Evolutionary conservation across 2,329 filamentous ascomycete genomes (phyloP).

Genomic region (Dryadomyces quercus-mongolicae): DNA sequence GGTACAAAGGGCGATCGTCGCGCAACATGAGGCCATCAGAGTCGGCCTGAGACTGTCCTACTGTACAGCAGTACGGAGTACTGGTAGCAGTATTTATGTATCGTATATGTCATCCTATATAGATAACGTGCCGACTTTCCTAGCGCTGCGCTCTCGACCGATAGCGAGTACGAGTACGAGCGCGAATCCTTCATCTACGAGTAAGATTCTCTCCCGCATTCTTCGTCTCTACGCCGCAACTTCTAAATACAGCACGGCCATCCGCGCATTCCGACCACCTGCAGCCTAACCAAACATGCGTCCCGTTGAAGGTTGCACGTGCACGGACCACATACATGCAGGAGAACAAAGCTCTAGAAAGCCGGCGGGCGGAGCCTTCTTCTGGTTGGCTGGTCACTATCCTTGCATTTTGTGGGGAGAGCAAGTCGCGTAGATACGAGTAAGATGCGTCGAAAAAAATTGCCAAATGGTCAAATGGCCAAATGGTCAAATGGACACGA

Average conservation of each 20-base stretch:
- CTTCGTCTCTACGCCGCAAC: not conserved
- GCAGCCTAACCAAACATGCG: not conserved
- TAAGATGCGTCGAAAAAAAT: not conserved
- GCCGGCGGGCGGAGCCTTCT: not conserved
- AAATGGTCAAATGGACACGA: not conserved
- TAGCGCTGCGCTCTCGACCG: no score
- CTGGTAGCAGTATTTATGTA: no score
- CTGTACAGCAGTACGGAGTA: no score
- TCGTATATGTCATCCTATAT: no score
- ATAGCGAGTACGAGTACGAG: no score
- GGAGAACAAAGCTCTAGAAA: conserved; percentile 4
- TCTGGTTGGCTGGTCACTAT: conserved; percentile 5
- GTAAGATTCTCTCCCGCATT: not conserved
- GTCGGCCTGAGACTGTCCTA: no score
- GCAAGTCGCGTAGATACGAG: not conserved
- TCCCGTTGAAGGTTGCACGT: not conserved
- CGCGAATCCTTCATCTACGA: not conserved
- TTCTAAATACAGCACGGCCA: not conserved
- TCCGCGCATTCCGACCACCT: not conserved
- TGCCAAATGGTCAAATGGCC: not conserved
- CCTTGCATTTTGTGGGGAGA: conserved; percentile 4
- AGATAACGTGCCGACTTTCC: no score
- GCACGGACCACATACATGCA: conserved; percentile 7
- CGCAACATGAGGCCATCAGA: not conserved
- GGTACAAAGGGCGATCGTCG: not conserved